phyloP scores from a whole-genome alignment of 176 grass and related monocot species.

The Leersia perrieri region DNA sequence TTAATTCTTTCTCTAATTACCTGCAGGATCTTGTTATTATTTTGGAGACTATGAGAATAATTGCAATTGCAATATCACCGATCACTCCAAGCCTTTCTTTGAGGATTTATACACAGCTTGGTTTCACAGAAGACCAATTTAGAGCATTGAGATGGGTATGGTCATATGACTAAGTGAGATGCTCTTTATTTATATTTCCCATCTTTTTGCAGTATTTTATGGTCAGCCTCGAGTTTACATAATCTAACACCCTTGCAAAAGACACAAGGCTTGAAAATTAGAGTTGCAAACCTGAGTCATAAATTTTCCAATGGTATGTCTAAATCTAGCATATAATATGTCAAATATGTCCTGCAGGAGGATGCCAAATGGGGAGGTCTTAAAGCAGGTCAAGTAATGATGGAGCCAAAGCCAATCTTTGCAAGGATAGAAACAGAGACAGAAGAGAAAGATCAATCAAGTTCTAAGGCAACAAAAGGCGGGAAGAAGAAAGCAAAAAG shows the following conservation, averaged over 20 bases:
- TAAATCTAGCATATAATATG: slow-evolving; percentile 15
- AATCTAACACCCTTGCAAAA: neutral
- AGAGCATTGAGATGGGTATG: slow-evolving; percentile 75
- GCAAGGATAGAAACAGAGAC: slow-evolving; percentile 59
- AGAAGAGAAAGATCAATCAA: slow-evolving; percentile 40
- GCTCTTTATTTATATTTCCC: neutral
- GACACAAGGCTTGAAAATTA: neutral
- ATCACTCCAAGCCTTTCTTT: slow-evolving; percentile 78
- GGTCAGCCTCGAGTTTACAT: neutral
- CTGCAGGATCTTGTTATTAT: slow-evolving; percentile 92
- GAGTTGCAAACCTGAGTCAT: neutral
- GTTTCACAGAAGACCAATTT: slow-evolving; percentile 80
- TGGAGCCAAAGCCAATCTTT: slow-evolving; percentile 77
- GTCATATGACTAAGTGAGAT: slow-evolving; percentile 20
- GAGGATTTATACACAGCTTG: slow-evolving; percentile 81
- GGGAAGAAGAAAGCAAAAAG: slow-evolving; percentile 54
- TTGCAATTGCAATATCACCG: slow-evolving; percentile 77
- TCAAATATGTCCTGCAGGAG: slow-evolving; percentile 41
- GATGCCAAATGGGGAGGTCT: slow-evolving; percentile 91
- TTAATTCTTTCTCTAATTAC: slow-evolving; percentile 26
- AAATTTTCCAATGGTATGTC: neutral
- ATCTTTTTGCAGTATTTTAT: neutral
- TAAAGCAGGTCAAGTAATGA: slow-evolving; percentile 70
- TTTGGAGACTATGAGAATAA: slow-evolving; percentile 92
- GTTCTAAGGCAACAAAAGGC: slow-evolving; percentile 47